phyloP scores from a whole-genome alignment of 2,329 filamentous ascomycete species.

The Curvularia lunata region DNA sequence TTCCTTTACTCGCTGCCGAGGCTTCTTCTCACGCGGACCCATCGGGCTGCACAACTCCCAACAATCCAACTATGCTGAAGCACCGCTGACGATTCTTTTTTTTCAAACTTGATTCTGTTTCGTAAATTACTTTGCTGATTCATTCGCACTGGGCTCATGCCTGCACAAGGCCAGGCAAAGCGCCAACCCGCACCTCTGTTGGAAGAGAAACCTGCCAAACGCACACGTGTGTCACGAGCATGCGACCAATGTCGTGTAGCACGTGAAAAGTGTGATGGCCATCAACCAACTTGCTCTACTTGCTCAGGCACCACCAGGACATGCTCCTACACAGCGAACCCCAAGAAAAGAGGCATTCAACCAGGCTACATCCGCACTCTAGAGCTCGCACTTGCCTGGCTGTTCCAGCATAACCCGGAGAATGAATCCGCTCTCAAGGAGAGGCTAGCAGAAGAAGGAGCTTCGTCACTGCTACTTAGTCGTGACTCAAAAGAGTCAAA shows the following conservation, averaged over 20 bases:
- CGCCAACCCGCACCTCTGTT: slow-evolving; percentile 29
- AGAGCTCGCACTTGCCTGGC: slow-evolving; percentile 70
- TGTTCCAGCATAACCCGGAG: slow-evolving; percentile 67
- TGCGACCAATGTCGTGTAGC: slow-evolving; percentile 72
- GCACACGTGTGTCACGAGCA: slow-evolving; percentile 70
- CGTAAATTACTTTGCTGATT: slow-evolving; percentile 1
- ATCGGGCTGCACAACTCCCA: slow-evolving; percentile 2
- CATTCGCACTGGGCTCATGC: slow-evolving; percentile 27
- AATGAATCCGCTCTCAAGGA: slow-evolving; percentile 64
- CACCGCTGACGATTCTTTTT: slow-evolving; percentile 5
- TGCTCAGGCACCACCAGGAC: slow-evolving; percentile 67
- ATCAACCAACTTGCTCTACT: slow-evolving; percentile 69
- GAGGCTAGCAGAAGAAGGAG: slow-evolving; percentile 58
- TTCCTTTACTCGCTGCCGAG: slow-evolving; percentile 3
- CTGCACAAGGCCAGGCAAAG: slow-evolving; percentile 35
- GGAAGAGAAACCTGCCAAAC: slow-evolving; percentile 50
- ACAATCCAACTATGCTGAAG: slow-evolving; percentile 9
- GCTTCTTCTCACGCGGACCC: slow-evolving; percentile 5
- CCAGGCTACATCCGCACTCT: slow-evolving; percentile 80
- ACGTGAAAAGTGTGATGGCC: slow-evolving; percentile 75
- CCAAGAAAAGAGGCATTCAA: slow-evolving; percentile 78
- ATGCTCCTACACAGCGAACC: slow-evolving; percentile 75
- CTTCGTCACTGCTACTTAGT: slow-evolving; percentile 58
- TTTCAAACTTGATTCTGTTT: slow-evolving; percentile 4
- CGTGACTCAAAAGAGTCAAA: slow-evolving; percentile 62